A percentile compares a stretch with the other conserved stretches of the same genome.
These are phyloP conservation scores for Physocladia obscura DNA, from an alignment of 192 early-diverging fungal genomes.

Conservation along the genomic window DNA sequence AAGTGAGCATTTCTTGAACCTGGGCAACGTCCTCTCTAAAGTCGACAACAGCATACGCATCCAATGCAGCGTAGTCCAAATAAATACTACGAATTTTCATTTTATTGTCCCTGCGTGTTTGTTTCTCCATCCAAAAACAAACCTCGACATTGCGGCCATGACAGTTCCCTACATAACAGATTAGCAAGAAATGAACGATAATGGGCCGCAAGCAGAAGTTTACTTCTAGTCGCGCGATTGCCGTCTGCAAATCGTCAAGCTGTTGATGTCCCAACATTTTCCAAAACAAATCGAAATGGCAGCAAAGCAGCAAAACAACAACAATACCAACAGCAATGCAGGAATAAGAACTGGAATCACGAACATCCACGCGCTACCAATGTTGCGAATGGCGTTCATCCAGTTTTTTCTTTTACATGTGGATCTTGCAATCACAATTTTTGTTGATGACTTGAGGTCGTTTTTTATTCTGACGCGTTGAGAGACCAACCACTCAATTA, in stretches of 20 bases:
- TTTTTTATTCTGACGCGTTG: neutral
- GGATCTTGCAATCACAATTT: slow-evolving; percentile 40
- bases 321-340: too few relatives aligned
- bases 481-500: neutral
- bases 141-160: slow-evolving; percentile 10
- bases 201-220: neutral
- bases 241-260: slow-evolving; percentile 4
- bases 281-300: neutral
- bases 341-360: slow-evolving; percentile 2
- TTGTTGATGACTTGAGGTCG: slow-evolving; percentile 34
- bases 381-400: slow-evolving; percentile 28
- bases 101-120: too few relatives aligned
- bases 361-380: slow-evolving; percentile 19
- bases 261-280: neutral
- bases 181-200: neutral
- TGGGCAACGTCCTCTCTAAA: slow-evolving; percentile 5
- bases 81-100: slow-evolving; percentile 11
- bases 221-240: neutral
- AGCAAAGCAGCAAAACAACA: neutral
- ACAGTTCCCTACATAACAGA: neutral
- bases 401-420: slow-evolving; percentile 33
- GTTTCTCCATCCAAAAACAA: neutral
- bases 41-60: neutral
- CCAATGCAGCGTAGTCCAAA: neutral
- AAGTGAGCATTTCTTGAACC: neutral